Evolutionary conservation across 2,329 filamentous ascomycete species (phyloP), one percentile per base, ranked within the genome.

Genomic region (Verticillium tricorpus): DNA sequence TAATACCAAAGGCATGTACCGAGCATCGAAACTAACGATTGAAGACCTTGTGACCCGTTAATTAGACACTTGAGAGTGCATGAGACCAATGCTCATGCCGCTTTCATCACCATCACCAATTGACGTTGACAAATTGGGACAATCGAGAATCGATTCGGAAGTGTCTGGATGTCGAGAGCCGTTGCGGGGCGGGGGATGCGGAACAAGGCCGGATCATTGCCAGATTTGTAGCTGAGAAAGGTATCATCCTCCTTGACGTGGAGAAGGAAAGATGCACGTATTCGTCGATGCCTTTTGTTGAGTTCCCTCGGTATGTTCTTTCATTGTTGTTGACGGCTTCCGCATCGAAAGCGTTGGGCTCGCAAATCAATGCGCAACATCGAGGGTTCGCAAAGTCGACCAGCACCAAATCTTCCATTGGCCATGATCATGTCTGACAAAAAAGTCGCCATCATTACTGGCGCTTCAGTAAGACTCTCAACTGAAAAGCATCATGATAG

Each of bases 391-490:
- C 34, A 14, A 14, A 35, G 14, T 35, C 8, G 14, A 14, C 34
- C 7, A 14, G 14, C 34, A 35, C 14, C 34, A 35, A 35, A 4
- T 11, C 34, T 35, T 14, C 34, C n/a, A 50, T 50, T 19, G 9
- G 22, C 11, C 45, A 25, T 50, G n/a, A 59, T 8, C 15, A 59
- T 59, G 57, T n/a, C 15, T n/a, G 55, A 57, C 19, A 54, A 60
- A 35, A 62, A 60, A 62, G 76, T 79, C 28, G 77, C 74, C 31
- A 75, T 79, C 57, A 65, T 79, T 40, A 77, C 73, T 14, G 77
- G 76, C 35, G 76, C 74, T 17, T 74, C 75, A 61, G 77, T 78
- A 63, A 62, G 76, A 74, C 22, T 15, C 7, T 8, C 8, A 9
- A 3, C 19, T 22, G 9, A 22, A 8, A n/a, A 50, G 1, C 45